A percentile compares a stretch with the other conserved stretches of the same genome.
phyloP scores from a whole-genome alignment of 768 basidiomycete genomes.

The Suillus tomentosus region DNA sequence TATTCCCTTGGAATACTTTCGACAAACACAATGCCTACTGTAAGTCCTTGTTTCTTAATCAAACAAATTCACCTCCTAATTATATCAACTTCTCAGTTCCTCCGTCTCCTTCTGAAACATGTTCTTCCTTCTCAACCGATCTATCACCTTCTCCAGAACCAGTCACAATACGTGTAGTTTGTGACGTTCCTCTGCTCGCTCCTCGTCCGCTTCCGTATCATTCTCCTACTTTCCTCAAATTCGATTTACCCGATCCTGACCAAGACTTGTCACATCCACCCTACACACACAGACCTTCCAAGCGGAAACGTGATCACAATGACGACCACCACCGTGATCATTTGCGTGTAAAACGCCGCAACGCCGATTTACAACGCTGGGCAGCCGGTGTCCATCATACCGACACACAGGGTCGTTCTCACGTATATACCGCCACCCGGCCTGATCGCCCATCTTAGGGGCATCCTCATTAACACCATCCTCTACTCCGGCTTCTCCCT shows the following conservation, averaged over 20 bases:
- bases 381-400: conserved; percentile 19
- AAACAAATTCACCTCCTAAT: conserved; percentile 7
- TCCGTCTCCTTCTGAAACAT: conserved; percentile 47
- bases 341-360: conserved; percentile 30
- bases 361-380: conserved; percentile 20
- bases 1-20: background rate
- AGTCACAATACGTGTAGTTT: conserved; percentile 50
- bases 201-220: conserved; percentile 71
- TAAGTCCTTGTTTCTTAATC: too few species aligned
- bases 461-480: background rate
- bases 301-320: conserved; percentile 50
- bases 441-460: conserved; percentile 8
- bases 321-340: conserved; percentile 17
- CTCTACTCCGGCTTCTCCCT: background rate
- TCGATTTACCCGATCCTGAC: conserved; percentile 66
- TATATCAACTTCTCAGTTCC: conserved; percentile 31
- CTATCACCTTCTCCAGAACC: conserved; percentile 30
- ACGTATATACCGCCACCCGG: conserved; percentile 5
- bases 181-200: conserved; percentile 67
- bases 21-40: background rate
- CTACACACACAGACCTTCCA: conserved; percentile 55
- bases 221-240: conserved; percentile 68
- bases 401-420: background rate
- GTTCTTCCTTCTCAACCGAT: conserved; percentile 29
- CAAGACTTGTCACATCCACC: conserved; percentile 72